These are phyloP conservation scores for Cystobasidium pallidum DNA, from an alignment of 1,284 basidiomycete species.

Conservation along the genomic window DNA sequence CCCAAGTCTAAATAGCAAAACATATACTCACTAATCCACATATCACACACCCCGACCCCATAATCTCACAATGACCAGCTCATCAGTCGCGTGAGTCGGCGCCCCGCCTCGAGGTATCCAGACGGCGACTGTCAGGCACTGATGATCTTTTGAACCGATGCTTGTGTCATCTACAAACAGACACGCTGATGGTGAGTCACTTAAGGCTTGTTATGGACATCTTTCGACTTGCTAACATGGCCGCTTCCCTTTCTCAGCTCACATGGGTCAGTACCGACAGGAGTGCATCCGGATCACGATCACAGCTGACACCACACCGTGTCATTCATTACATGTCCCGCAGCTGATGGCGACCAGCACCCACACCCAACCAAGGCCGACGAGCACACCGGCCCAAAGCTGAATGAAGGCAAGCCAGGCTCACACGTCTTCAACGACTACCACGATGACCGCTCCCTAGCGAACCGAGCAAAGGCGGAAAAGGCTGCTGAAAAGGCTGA, in stretches of 20 bases:
- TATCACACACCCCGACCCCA: too few relatives aligned
- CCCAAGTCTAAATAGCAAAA: neutral
- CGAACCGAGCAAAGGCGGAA: conserved; percentile 30
- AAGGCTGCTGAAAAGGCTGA: conserved; percentile 34
- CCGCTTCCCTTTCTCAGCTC: conserved; percentile 5
- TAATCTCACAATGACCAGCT: neutral
- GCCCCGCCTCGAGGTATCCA: neutral
- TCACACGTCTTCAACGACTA: conserved; percentile 32
- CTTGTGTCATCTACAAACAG: conserved; percentile 1
- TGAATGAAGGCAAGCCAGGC: conserved; percentile 23
- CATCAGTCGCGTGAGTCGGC: conserved; percentile 1
- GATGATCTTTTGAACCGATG: neutral
- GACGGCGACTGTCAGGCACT: neutral
- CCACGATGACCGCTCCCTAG: conserved; percentile 27
- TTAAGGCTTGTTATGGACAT: neutral
- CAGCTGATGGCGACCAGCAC: conserved; percentile 44
- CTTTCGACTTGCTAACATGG: neutral
- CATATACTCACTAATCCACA: neutral
- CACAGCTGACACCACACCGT: conserved; percentile 6
- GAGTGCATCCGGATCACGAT: neutral
- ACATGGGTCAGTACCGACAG: conserved; percentile 27
- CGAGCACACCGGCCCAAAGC: conserved; percentile 40
- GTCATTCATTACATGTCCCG: neutral
- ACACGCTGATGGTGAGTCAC: conserved; percentile 21
- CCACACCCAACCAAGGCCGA: conserved; percentile 42